Evolutionary conservation across 352 stramenopile species (phyloP), one percentile per base, ranked within the genome.

Genomic region (Phytophthora uliginosa): DNA sequence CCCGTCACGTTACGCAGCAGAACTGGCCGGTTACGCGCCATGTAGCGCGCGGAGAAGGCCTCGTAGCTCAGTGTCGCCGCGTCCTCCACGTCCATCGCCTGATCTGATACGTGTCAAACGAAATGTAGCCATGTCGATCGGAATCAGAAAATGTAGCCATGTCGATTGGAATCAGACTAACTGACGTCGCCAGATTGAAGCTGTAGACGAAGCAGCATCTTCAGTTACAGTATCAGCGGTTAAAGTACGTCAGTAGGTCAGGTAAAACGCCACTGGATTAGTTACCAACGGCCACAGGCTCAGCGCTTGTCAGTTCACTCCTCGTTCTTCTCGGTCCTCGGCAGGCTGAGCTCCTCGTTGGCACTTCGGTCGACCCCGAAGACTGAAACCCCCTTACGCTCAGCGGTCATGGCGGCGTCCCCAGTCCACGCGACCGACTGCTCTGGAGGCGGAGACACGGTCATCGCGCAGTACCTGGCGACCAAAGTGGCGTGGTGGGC

Each of bases 11-110:
- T 93, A 18, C 70, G 75, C 57, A 97, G 79, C 38, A 91, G 73
- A 34, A 97, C 85, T 8, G 90, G 90, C 10, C 73, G 74, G 63
- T 95, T 97, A 7, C 55, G 61, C 28, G 74, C 75, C 79, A 95
- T 91, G 71, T 91, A 97, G n/a, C 62, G 77, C 51, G 67, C 62
- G 72, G 88, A 95, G 71, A 97, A 95, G 34, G 68, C 83, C 17
- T 81, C 79, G 60, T 97, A 97, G 55, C 69, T 78, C 48, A 95
- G 71, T 62, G 66, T 68, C 5, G 63, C 59, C 2, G 84, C 84
- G 61, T 95, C 84, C 63, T 90, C 77, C 22, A 78, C 62, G 62
- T 94, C 82, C 68, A 95, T 92, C 33, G 53, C 50, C 7, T 24
- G 17, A 12, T 4, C 18, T 45, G 6, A 34, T 54, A 4, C n/a